Percentiles rank a stretch among this genome's conserved stretches.
Conservation (phyloP, 495 filamentous ascomycete genomes). For the Neurospora intermedia region DNA sequence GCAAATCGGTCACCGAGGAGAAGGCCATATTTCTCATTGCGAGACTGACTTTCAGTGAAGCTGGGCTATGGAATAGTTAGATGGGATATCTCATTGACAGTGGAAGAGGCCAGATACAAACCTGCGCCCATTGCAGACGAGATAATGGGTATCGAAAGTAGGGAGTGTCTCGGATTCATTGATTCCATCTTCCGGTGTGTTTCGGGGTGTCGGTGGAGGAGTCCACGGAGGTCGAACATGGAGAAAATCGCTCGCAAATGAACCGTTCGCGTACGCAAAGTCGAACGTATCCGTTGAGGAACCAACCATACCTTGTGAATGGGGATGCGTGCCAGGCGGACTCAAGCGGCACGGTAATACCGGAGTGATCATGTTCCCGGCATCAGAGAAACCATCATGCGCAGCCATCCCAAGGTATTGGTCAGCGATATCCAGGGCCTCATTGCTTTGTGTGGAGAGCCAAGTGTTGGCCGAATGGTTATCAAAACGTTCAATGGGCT, state of each 20-base stretch:
- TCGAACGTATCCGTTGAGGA: background rate
- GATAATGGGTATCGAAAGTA: background rate
- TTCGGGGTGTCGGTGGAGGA: conserved; percentile 10
- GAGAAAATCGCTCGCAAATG: background rate
- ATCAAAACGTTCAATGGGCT: background rate
- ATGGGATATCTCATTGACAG: background rate
- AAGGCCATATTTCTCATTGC: background rate
- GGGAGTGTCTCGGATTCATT: background rate
- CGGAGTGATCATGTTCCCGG: background rate
- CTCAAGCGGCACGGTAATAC: background rate
- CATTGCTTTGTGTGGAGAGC: background rate
- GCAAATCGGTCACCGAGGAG: background rate
- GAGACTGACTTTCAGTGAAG: conserved; percentile 14
- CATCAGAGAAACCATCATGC: background rate
- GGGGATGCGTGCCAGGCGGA: background rate
- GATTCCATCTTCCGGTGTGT: background rate
- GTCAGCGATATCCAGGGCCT: background rate
- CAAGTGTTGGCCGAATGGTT: background rate
- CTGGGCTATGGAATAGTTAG: conserved; percentile 8
- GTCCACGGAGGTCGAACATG: conserved; percentile 8
- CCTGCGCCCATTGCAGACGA: conserved; percentile 11
- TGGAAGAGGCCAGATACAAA: conserved; percentile 3
- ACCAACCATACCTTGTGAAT: background rate
- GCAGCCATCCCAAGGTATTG: background rate
- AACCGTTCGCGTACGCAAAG: background rate